Percentiles rank a stretch among this genome's conserved stretches.
These are phyloP conservation scores for Zygnema circumcarinatum DNA, from an alignment of 139 green algal genomes.

Conservation along the genomic window DNA sequence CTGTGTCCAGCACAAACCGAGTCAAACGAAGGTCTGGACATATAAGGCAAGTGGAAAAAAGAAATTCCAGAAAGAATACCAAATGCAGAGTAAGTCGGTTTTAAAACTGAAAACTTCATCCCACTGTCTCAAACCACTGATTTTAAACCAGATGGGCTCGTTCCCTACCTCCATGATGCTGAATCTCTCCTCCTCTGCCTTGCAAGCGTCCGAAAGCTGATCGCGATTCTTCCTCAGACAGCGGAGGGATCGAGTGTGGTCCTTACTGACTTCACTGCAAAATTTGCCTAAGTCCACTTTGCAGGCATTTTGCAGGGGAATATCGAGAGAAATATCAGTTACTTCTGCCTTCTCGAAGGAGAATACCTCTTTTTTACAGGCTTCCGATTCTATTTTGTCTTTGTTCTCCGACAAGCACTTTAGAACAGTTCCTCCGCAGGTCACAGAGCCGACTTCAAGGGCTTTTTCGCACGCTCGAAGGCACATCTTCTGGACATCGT, in stretches of 20 bases:
- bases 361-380: slow-evolving; percentile 82
- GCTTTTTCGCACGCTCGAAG: slow-evolving; percentile 64
- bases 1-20: no score
- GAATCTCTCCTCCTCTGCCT: slow-evolving; percentile 72
- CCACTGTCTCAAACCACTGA: no score
- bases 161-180: slow-evolving; percentile 49
- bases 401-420: slow-evolving; percentile 82
- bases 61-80: no score
- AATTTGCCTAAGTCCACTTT: neutral
- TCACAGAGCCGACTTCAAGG: slow-evolving; percentile 63
- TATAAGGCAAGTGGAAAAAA: no score
- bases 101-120: no score
- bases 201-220: slow-evolving; percentile 72
- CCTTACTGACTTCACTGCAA: slow-evolving; percentile 53
- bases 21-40: no score
- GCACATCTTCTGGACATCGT: slow-evolving; percentile 78
- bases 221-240: slow-evolving; percentile 78
- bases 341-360: slow-evolving; percentile 87
- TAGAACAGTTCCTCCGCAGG: slow-evolving; percentile 81
- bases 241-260: slow-evolving; percentile 75
- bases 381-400: slow-evolving; percentile 72
- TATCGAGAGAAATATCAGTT: slow-evolving; percentile 77
- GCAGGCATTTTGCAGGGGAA: slow-evolving; percentile 77
- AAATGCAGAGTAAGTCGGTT: no score
- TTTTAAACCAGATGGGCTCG: no score